Percentiles rank a stretch among this genome's conserved stretches.
Conservation (phyloP, 768 basidiomycete genomes). For the Psilocybe subaeruginosa region DNA sequence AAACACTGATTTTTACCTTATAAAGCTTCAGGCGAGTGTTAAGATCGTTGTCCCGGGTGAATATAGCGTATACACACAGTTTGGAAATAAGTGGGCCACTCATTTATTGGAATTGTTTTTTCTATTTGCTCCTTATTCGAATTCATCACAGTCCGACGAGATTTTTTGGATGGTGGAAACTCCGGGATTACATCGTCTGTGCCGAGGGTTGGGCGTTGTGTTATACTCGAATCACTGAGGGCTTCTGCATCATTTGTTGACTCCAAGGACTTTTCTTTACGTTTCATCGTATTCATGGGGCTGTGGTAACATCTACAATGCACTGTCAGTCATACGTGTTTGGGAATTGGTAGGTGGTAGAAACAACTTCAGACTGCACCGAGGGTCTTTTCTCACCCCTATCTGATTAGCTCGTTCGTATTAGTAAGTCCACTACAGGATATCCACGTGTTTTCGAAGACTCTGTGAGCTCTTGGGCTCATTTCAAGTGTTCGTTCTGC, state of each 20-base stretch:
- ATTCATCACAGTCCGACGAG: slow-evolving; percentile 1
- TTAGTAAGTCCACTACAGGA: too few species aligned
- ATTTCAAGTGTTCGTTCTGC: too few species aligned
- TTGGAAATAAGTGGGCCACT: slow-evolving; percentile 71
- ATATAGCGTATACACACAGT: slow-evolving; percentile 39
- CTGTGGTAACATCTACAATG: too few species aligned
- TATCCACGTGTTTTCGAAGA: too few species aligned
- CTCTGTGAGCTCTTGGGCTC: too few species aligned
- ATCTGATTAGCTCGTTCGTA: too few species aligned
- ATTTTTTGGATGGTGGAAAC: not conserved
- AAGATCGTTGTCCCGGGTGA: not conserved
- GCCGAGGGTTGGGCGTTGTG: not conserved
- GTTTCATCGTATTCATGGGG: not conserved
- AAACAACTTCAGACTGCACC: too few species aligned
- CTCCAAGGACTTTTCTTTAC: not conserved
- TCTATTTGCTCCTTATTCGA: not conserved
- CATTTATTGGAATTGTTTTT: slow-evolving; percentile 28
- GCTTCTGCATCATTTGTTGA: not conserved
- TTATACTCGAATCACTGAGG: not conserved
- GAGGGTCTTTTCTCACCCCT: too few species aligned
- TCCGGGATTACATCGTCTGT: not conserved
- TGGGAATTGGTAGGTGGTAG: too few species aligned
- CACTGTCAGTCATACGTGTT: too few species aligned
- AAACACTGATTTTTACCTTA: slow-evolving; percentile 48
- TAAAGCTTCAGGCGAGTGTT: slow-evolving; percentile 44